Percentiles rank a stretch among this genome's conserved stretches.
Evolutionary conservation across 2,329 filamentous ascomycete species (phyloP).

Genomic region (Penicillium sp.): DNA sequence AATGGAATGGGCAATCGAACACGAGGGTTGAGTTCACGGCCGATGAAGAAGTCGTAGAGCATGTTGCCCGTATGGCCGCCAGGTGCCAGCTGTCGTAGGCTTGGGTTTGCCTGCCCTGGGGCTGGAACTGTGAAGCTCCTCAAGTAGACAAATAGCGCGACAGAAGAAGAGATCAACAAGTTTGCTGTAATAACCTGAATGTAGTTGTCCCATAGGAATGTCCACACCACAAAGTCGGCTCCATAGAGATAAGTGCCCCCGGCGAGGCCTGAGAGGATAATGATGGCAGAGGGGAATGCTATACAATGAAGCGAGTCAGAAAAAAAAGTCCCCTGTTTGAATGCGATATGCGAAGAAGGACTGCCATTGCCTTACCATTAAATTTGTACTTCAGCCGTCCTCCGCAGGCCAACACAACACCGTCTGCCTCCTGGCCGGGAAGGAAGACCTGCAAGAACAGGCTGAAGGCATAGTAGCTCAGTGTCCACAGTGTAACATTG

Average conservation of each 20-base stretch:
- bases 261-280: conserved; percentile 68
- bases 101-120: conserved; percentile 61
- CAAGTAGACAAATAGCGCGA: conserved; percentile 78
- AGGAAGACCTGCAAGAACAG: conserved; percentile 73
- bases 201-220: conserved; percentile 89
- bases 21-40: conserved; percentile 90
- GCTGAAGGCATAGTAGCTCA: conserved; percentile 77
- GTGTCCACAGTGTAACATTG: conserved; percentile 65
- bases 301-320: conserved; percentile 7
- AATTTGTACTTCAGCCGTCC: conserved; percentile 79
- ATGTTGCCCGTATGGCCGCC: conserved; percentile 82
- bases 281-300: conserved; percentile 75
- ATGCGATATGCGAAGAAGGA: neutral
- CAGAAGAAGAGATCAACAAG: conserved; percentile 69
- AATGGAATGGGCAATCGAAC: conserved; percentile 66
- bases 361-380: conserved; percentile 56
- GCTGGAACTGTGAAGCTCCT: conserved; percentile 75
- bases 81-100: conserved; percentile 73
- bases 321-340: neutral
- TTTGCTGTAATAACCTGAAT: conserved; percentile 81
- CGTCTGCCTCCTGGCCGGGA: conserved; percentile 70
- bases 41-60: conserved; percentile 95
- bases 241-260: conserved; percentile 76
- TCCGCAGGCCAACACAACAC: conserved; percentile 67
- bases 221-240: conserved; percentile 83